phyloP scores from a whole-genome alignment of 179 eudicot species.

The Silene vulgaris region DNA sequence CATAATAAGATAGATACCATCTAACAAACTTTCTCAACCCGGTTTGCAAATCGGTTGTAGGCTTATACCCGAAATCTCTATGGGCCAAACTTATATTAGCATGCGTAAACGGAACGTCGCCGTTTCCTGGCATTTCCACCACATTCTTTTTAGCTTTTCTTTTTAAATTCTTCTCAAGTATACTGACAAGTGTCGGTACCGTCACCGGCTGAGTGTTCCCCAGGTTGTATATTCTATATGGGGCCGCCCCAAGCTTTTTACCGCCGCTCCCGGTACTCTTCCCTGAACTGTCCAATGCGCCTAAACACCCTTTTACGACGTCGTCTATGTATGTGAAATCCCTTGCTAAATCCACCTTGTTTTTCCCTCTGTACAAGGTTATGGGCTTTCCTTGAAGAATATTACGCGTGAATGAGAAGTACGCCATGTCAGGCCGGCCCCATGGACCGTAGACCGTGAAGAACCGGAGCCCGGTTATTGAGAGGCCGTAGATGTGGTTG shows the following conservation, averaged over 20 bases:
- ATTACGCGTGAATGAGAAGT: constrained; percentile 22
- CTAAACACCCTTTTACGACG: constrained; percentile 25
- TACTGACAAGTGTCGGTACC: constrained; percentile 17
- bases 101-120: constrained; percentile 27
- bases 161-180: constrained; percentile 24
- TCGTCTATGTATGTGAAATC: constrained; percentile 30
- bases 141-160: constrained; percentile 24
- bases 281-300: constrained; percentile 19
- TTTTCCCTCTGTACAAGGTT: constrained; percentile 19
- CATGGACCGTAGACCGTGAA: constrained; percentile 28
- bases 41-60: constrained; percentile 19
- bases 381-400: constrained; percentile 25
- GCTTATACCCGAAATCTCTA: constrained; percentile 25
- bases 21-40: constrained; percentile 27
- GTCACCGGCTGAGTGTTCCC: constrained; percentile 27
- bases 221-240: constrained; percentile 22
- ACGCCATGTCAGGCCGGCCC: constrained; percentile 30
- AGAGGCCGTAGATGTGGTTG: constrained; percentile 27
- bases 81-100: constrained; percentile 20
- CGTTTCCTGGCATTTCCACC: constrained; percentile 25
- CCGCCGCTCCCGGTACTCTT: constrained; percentile 25
- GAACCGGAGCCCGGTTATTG: constrained; percentile 24
- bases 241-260: constrained; percentile 22
- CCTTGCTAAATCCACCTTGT: constrained; percentile 16
- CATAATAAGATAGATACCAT: constrained; percentile 23